Evolutionary conservation across 2,329 filamentous ascomycete genomes (phyloP).

Genomic region (Huntiella bhutanensis): DNA sequence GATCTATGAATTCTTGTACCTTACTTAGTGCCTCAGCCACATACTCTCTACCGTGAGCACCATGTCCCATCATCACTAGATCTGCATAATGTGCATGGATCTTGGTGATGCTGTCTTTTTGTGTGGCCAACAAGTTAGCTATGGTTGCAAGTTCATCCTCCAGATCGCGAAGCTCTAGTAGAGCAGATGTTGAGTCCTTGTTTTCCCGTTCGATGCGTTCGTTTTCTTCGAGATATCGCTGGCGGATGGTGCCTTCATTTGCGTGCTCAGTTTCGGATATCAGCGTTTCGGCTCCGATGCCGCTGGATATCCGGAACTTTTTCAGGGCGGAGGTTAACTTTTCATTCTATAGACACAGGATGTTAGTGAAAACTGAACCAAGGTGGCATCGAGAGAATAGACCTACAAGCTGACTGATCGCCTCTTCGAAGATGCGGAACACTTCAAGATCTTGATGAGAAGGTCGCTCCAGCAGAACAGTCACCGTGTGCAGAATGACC

Average conservation of each 20-base stretch:
- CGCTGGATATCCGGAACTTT: conserved; percentile 38
- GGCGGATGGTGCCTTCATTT: conserved; percentile 22
- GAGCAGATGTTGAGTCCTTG: conserved; percentile 41
- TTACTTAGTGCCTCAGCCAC: conserved; percentile 32
- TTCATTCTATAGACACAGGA: conserved; percentile 28
- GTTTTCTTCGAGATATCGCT: conserved; percentile 22
- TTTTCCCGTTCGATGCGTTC: conserved; percentile 36
- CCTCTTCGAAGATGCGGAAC: conserved; percentile 47
- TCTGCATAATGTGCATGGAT: conserved; percentile 26
- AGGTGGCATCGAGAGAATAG: neutral
- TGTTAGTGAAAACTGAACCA: neutral
- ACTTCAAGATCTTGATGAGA: conserved; percentile 43
- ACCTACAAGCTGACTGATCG: conserved; percentile 40
- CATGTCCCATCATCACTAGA: conserved; percentile 20
- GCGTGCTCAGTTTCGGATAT: conserved; percentile 21
- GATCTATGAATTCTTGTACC: conserved; percentile 34
- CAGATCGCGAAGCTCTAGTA: conserved; percentile 44
- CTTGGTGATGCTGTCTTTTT: conserved; percentile 28
- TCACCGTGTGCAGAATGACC: conserved; percentile 42
- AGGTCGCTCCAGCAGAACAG: conserved; percentile 38
- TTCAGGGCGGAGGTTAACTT: conserved; percentile 44
- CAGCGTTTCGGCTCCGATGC: conserved; percentile 24
- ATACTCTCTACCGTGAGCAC: conserved; percentile 24
- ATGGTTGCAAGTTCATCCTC: conserved; percentile 44
- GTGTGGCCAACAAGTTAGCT: conserved; percentile 36